Evolutionary conservation across 768 basidiomycete genomes (phyloP).

Genomic region (Termitomyces eurrhizus): DNA sequence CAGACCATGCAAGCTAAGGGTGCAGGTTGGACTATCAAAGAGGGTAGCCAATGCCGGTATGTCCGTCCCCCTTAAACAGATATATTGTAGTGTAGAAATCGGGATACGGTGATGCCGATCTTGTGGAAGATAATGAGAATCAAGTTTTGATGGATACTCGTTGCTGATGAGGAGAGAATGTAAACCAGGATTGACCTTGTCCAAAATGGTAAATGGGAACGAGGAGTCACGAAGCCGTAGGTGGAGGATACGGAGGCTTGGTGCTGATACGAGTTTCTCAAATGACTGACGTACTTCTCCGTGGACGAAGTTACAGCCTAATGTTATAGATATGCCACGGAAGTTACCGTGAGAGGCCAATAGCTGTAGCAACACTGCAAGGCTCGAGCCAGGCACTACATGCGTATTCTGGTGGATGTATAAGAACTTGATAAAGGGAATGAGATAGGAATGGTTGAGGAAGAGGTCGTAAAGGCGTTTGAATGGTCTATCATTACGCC

Average conservation of each 20-base stretch:
- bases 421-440: background rate
- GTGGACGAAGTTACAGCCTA: background rate
- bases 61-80: background rate
- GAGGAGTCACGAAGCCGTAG: background rate
- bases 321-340: background rate
- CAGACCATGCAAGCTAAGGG: background rate
- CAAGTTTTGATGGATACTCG: background rate
- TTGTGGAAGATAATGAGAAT: background rate
- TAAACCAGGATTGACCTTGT: background rate
- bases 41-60: background rate
- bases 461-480: background rate
- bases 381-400: background rate
- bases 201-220: background rate
- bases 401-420: background rate
- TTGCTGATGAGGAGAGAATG: background rate
- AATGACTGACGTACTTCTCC: background rate
- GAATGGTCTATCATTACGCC: background rate
- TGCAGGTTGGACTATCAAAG: background rate
- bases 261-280: background rate
- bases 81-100: background rate
- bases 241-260: background rate
- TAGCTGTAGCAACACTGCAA: background rate
- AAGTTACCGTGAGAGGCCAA: background rate
- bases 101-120: background rate
- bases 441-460: background rate